Evolutionary conservation across 129 eudicot species (phyloP).

Genomic region (Saussurea involucrata): DNA sequence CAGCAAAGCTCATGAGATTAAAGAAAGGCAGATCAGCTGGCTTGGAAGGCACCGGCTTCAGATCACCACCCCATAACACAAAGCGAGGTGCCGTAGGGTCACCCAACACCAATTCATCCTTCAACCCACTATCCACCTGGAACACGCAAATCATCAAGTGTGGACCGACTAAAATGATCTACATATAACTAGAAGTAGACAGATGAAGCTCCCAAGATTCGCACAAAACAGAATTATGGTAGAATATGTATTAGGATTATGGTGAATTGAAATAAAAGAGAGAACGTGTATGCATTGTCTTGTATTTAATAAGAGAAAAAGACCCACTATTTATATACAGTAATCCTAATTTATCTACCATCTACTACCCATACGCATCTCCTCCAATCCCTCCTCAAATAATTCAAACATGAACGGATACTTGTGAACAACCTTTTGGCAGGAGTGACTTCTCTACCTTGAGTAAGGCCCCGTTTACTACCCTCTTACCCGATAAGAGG

Average conservation of each 20-base stretch:
- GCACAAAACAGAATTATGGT: neutral
- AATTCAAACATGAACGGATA: neutral
- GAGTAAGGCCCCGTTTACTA: too few relatives aligned
- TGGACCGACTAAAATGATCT: neutral
- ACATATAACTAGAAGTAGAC: neutral
- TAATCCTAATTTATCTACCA: neutral
- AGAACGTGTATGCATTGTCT: neutral
- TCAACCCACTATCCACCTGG: conserved; percentile 83
- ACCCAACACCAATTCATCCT: conserved; percentile 87
- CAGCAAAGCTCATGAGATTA: conserved; percentile 82
- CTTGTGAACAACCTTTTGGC: neutral
- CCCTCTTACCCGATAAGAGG: too few relatives aligned
- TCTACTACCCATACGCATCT: neutral
- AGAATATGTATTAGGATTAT: neutral
- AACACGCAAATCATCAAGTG: neutral
- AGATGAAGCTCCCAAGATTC: neutral
- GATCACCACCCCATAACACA: conserved; percentile 75
- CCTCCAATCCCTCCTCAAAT: neutral
- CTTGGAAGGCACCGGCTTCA: conserved; percentile 88
- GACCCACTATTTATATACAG: neutral
- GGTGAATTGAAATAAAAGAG: neutral
- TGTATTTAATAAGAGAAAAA: neutral
- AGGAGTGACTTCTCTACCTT: too few relatives aligned
- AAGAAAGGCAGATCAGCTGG: conserved; percentile 81
- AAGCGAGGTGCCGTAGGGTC: conserved; percentile 94